Conservation (phyloP, 768 basidiomycete species). For the Lactarius psammicola region DNA sequence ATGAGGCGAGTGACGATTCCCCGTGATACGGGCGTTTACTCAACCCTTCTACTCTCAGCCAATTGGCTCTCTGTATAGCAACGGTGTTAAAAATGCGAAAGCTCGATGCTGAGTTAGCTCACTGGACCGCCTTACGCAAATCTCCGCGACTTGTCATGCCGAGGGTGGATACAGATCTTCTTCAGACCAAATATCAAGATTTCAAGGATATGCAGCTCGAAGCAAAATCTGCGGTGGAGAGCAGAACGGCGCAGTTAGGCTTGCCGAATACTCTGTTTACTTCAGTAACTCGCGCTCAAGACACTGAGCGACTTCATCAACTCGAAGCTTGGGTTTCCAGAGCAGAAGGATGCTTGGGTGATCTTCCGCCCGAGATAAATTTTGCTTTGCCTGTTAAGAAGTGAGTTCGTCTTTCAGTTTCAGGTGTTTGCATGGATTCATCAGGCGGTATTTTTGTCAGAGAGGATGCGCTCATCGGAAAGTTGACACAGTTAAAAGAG, state of each 20-base stretch:
- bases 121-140: slow-evolving; percentile 12
- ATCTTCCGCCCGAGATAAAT: not conserved
- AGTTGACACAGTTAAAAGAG: slow-evolving; percentile 2
- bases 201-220: not conserved
- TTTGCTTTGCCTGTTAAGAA: not conserved
- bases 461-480: not conserved
- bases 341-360: not conserved
- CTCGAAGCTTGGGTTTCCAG: slow-evolving; percentile 13
- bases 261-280: not conserved
- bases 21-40: slow-evolving; percentile 4
- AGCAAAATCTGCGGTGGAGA: not conserved
- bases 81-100: slow-evolving; percentile 8
- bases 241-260: not conserved
- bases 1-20: slow-evolving; percentile 11
- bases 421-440: not conserved
- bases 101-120: slow-evolving; percentile 8
- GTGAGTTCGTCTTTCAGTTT: not conserved
- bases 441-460: not conserved
- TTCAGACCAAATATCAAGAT: slow-evolving; percentile 6
- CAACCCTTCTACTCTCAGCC: slow-evolving; percentile 3
- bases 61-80: not conserved
- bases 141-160: slow-evolving; percentile 8
- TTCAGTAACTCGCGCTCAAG: not conserved
- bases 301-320: slow-evolving; percentile 4
- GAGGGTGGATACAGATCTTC: slow-evolving; percentile 13